phyloP scores from a whole-genome alignment of 257 asterid species.

The Ilex aquifolium region DNA sequence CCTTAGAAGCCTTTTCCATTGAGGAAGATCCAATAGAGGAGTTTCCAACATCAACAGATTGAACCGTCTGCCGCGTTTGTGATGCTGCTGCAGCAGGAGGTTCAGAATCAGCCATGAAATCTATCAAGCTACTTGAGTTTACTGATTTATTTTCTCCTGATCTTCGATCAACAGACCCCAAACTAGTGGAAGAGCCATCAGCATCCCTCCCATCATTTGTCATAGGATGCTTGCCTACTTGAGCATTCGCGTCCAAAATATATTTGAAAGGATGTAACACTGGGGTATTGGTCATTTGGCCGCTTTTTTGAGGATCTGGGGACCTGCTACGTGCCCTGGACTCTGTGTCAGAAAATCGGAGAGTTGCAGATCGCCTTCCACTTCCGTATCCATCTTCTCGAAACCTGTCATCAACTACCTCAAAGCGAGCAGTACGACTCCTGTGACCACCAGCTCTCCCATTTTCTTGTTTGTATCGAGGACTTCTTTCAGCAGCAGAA shows the following conservation, averaged over 20 bases:
- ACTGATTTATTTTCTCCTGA: constrained; percentile 23
- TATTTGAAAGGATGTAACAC: constrained; percentile 27
- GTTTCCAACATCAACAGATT: constrained; percentile 15
- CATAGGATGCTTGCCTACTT: constrained; percentile 37
- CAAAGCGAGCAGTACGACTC: constrained; percentile 45
- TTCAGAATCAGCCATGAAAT: constrained; percentile 44
- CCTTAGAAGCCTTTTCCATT: constrained; percentile 22
- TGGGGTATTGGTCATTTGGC: constrained; percentile 24
- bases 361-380: constrained; percentile 35
- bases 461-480: constrained; percentile 28
- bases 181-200: constrained; percentile 24
- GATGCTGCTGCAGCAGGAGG: constrained; percentile 24
- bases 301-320: constrained; percentile 26
- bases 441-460: constrained; percentile 31
- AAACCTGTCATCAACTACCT: constrained; percentile 88
- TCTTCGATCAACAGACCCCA: constrained; percentile 14
- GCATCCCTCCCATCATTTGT: constrained; percentile 21
- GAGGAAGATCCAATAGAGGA: constrained; percentile 20
- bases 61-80: constrained; percentile 20
- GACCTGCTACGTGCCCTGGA: constrained; percentile 41
- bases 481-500: constrained; percentile 52
- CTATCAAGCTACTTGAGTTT: constrained; percentile 50
- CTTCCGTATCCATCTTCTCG: constrained; percentile 52
- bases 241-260: constrained; percentile 35
- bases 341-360: constrained; percentile 27